phyloP scores from a whole-genome alignment of 2,329 filamentous ascomycete genomes.

The Pseudopyrenochaeta lycopersici region DNA sequence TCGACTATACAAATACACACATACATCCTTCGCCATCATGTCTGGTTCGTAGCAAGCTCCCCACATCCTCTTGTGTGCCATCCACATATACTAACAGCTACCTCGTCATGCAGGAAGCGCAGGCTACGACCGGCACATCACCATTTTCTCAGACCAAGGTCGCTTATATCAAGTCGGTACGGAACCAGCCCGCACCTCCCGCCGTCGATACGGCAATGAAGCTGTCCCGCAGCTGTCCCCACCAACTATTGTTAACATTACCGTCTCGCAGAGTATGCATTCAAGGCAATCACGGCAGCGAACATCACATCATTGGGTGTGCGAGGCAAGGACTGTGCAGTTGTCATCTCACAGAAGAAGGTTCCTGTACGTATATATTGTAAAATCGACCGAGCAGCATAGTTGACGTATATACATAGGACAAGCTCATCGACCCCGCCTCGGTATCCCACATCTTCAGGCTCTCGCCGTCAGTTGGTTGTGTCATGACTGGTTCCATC shows the following conservation, averaged over 20 bases:
- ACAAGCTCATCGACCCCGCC: slow-evolving; percentile 97
- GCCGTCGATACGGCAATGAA: not conserved
- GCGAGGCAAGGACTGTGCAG: slow-evolving; percentile 94
- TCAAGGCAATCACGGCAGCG: slow-evolving; percentile 99
- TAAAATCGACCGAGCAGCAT: slow-evolving; percentile 3
- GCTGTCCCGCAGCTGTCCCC: slow-evolving; percentile 3
- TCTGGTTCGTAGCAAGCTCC: slow-evolving; percentile 48
- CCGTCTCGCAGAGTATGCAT: slow-evolving; percentile 86
- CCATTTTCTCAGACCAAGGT: slow-evolving; percentile 99
- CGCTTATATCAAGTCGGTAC: slow-evolving; percentile 99
- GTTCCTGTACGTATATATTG: slow-evolving; percentile 79
- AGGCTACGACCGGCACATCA: slow-evolving; percentile 98
- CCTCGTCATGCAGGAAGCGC: slow-evolving; percentile 44
- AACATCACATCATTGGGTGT: slow-evolving; percentile 99
- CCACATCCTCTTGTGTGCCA: slow-evolving; percentile 20
- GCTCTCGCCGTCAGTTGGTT: slow-evolving; percentile 94
- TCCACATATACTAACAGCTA: slow-evolving; percentile 39
- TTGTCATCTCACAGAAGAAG: slow-evolving; percentile 99
- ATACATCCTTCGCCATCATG: slow-evolving; percentile 45
- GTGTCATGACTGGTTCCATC: slow-evolving; percentile 98
- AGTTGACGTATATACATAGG: slow-evolving; percentile 62
- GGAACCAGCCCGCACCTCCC: slow-evolving; percentile 45
- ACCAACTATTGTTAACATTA: slow-evolving; percentile 22
- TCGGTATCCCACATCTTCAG: slow-evolving; percentile 98
- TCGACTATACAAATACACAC: slow-evolving; percentile 32